Conservation (phyloP, 257 asterid genomes). For the Nicotiana obtusifolia region DNA sequence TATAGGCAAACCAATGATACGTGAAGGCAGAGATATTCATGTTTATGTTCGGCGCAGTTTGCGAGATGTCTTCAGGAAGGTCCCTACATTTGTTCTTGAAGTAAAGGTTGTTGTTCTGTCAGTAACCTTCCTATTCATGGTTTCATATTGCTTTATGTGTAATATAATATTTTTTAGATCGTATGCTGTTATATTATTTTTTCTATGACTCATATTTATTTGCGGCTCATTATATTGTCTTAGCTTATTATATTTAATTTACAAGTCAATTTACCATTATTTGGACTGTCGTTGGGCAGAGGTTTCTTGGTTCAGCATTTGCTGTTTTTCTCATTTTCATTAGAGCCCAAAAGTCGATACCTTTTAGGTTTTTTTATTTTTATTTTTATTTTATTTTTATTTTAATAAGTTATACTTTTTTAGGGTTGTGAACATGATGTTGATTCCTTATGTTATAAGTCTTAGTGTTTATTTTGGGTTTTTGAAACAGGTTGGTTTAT, state of each 20-base stretch:
- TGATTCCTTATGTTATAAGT: conserved; percentile 6
- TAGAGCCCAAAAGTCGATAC: not conserved
- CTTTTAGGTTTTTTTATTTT: not conserved
- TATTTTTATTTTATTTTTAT: too few relatives aligned
- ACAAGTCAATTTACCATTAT: not conserved
- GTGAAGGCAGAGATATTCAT: conserved; percentile 87
- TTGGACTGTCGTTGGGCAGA: not conserved
- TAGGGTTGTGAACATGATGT: not conserved
- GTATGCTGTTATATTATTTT: not conserved
- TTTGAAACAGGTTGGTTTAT: conserved; percentile 69
- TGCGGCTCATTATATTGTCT: not conserved
- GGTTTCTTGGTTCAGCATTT: not conserved
- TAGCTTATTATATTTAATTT: not conserved
- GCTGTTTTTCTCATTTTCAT: not conserved
- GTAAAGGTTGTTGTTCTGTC: conserved; percentile 52
- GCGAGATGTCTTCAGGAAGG: conserved; percentile 91
- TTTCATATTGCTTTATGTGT: conserved; percentile 14
- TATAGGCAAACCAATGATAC: conserved; percentile 84
- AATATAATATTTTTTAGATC: conserved; percentile 8
- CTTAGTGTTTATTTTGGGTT: conserved; percentile 8
- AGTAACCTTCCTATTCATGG: not conserved
- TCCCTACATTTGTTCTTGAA: conserved; percentile 83
- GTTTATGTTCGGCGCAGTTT: conserved; percentile 87
- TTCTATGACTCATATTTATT: not conserved
- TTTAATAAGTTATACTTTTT: not conserved